Evolutionary conservation across 108 stramenopile species (phyloP).

Genomic region (Nitzschia inconspicua): DNA sequence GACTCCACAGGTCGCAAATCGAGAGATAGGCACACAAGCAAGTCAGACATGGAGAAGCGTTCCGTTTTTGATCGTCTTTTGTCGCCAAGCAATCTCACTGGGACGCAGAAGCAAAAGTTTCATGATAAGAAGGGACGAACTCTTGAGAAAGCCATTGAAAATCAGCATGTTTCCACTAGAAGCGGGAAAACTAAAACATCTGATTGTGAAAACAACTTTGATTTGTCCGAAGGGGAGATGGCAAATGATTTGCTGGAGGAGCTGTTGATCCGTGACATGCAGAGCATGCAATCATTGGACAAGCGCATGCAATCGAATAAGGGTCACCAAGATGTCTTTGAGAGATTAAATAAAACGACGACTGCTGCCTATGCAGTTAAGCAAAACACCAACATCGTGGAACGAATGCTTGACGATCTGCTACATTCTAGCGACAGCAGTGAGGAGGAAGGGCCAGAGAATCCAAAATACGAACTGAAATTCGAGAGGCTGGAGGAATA

Average conservation of each 20-base stretch:
- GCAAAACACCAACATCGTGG: constrained; percentile 19
- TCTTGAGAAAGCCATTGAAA: constrained; percentile 8
- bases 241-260: constrained; percentile 26
- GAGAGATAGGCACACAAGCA: neutral
- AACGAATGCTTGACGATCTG: constrained; percentile 23
- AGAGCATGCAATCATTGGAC: neutral
- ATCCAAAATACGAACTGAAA: constrained; percentile 1
- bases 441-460: neutral
- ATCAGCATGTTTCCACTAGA: constrained; percentile 3
- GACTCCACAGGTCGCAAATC: neutral
- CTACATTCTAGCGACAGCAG: constrained; percentile 14
- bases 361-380: constrained; percentile 60
- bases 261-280: neutral
- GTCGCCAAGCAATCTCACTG: constrained; percentile 50
- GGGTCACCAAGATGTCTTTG: constrained; percentile 45
- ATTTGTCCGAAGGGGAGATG: constrained; percentile 6
- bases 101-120: constrained; percentile 48
- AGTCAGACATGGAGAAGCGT: constrained; percentile 9
- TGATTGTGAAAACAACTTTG: constrained; percentile 3
- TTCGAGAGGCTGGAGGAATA: constrained; percentile 26
- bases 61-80: constrained; percentile 59
- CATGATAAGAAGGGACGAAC: constrained; percentile 26
- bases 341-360: constrained; percentile 55
- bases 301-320: too few species aligned
- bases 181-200: too few species aligned